Conservation (phyloP, 208 protist genomes). For the Leptomonas seymouri region DNA sequence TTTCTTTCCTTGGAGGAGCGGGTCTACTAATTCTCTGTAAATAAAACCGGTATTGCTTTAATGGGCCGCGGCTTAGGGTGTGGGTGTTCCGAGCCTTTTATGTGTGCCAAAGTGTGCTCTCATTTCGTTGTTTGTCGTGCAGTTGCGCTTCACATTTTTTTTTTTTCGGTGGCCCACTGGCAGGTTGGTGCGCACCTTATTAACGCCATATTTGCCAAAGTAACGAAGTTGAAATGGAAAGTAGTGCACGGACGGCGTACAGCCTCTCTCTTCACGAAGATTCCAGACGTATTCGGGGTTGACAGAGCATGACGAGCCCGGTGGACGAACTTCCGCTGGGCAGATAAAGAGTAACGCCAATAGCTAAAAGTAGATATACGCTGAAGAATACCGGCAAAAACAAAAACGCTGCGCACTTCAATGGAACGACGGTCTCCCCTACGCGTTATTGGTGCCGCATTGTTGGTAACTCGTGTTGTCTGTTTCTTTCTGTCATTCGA, state of each 20-base stretch:
- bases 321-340: background rate
- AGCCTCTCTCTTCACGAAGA: background rate
- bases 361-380: background rate
- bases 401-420: background rate
- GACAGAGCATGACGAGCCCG: background rate
- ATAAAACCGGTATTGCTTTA: conserved; percentile 1
- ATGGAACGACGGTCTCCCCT: background rate
- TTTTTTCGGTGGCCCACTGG: conserved; percentile 1
- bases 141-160: background rate
- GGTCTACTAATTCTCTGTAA: conserved; percentile 3
- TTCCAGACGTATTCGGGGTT: background rate
- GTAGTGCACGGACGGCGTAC: background rate
- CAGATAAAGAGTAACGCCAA: background rate
- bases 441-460: background rate
- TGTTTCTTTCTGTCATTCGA: conserved; percentile 13
- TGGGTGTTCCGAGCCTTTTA: background rate
- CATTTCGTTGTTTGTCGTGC: conserved; percentile 9
- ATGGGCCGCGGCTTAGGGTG: background rate
- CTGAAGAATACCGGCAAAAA: background rate
- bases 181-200: background rate
- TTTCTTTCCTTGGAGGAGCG: too few relatives aligned
- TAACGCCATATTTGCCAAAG: conserved; percentile 15
- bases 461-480: conserved; percentile 5
- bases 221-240: background rate
- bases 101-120: background rate